Base-by-base conservation (phyloP, 305 asterid species). In the Fraxinus latifolia region DNA sequence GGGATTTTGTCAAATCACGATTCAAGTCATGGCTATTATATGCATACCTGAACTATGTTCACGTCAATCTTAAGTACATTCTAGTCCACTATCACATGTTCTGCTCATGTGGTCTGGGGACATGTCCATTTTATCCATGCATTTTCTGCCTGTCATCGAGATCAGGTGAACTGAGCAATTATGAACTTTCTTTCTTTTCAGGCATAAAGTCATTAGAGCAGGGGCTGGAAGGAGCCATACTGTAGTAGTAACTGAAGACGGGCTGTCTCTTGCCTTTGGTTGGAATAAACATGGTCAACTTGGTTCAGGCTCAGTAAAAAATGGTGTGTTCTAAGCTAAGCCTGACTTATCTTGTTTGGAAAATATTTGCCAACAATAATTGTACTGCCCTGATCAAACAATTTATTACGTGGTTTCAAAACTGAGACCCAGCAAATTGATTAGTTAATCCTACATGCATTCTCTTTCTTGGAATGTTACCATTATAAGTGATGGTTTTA, bases 211-310 rank as follows among this genome's bases (percentile, higher is more conserved):
- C 74, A 84, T 94, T 79, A 80, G 60, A 86, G 97, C 97, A 2
- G 95, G 90, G 76, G 88, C 98, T 83, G 99, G 99, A 80, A 91
- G 89, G 91, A 87, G 85, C 87, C 99, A 96, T 86, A 87, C 98
- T 2, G 97, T 96, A 80, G 96, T 94, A 75, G 92, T 94, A 62
- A 92, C 97, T 19, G 97, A 90, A 81, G 97, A 93, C 39, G 95
- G 93, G 21, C 83, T 79, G 31, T 93, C 97, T 14, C 84, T 93
- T 85, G 92, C 97, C 71, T 96, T 96, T 88, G 99, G 99, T 75
- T 96, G 96, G 97, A 96, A 96, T 83, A 94, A 96, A 84, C 94
- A 92, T 32, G 99, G 99, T 76, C 98, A 93, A 85, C 92, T 96
- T 23, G 99, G 98, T 73, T 85, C 91, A 39, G 97, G 99, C 74